Percentiles rank a stretch among this genome's conserved stretches.
phyloP scores from a whole-genome alignment of 139 green algal genomes.

The Edaphochlamys debaryana region DNA sequence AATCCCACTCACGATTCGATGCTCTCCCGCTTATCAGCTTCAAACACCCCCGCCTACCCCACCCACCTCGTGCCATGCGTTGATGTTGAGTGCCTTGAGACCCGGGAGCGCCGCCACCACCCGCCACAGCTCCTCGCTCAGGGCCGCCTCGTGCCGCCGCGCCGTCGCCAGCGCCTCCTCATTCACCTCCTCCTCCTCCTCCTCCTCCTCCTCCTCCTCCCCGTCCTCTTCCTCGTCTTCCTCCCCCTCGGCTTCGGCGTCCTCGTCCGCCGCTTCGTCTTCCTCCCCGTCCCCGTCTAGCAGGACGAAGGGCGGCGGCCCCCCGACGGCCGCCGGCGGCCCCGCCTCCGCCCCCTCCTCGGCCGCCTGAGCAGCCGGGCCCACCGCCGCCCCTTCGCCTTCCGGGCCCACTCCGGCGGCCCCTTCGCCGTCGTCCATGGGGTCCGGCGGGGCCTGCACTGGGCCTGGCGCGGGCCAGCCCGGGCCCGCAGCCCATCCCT shows the following conservation, averaged over 20 bases:
- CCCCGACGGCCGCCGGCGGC: neutral
- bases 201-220: neutral
- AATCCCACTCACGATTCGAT: too few relatives aligned
- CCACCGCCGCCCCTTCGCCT: too few relatives aligned
- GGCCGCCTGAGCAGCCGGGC: too few relatives aligned
- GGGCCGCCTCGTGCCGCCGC: neutral
- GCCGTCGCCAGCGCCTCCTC: neutral
- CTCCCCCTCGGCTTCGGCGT: neutral
- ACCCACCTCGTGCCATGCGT: conserved; percentile 32
- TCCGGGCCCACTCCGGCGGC: too few relatives aligned
- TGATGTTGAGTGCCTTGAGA: conserved; percentile 20
- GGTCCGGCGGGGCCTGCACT: too few relatives aligned
- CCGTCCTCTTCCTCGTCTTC: neutral
- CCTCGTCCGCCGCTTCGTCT: neutral
- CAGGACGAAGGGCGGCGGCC: neutral
- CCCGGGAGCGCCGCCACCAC: conserved; percentile 9
- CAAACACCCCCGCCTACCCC: neutral
- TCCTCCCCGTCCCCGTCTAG: neutral
- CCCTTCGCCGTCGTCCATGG: too few relatives aligned
- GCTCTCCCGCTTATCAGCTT: too few relatives aligned
- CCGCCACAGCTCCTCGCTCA: conserved; percentile 2
- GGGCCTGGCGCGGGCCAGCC: too few relatives aligned
- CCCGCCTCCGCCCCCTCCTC: too few relatives aligned
- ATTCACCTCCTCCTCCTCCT: neutral
- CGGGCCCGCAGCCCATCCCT: too few relatives aligned